A percentile compares a stretch with the other conserved stretches of the same genome.
Evolutionary conservation across 2,329 filamentous ascomycete genomes (phyloP).

Genomic region (Leptographium lundbergii): DNA sequence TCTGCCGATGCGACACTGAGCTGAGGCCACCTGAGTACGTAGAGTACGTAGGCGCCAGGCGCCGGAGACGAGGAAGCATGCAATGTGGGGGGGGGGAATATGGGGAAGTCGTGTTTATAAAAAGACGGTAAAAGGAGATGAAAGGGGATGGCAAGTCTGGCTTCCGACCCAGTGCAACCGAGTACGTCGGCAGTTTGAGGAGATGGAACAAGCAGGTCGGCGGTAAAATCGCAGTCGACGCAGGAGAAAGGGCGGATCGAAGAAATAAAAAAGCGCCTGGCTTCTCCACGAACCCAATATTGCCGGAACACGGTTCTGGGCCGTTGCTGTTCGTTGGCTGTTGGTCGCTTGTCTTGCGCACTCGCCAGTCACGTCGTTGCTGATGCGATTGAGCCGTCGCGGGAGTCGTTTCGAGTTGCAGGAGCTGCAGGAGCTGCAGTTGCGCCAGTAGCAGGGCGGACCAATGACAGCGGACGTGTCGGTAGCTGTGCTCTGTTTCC

Average conservation of each 20-base stretch:
- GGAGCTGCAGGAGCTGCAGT: too few species aligned
- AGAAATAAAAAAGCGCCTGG: too few species aligned
- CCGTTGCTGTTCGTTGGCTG: too few species aligned
- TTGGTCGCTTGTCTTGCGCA: too few species aligned
- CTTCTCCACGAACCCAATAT: too few species aligned
- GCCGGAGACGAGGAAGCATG: background rate
- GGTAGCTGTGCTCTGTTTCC: background rate
- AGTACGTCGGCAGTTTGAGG: background rate
- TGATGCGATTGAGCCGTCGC: too few species aligned
- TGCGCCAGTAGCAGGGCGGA: background rate
- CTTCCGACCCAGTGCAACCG: background rate
- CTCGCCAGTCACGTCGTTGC: too few species aligned
- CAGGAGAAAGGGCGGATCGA: background rate
- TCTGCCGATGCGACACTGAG: background rate
- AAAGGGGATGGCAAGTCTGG: slow-evolving; percentile 1
- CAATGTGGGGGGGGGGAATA: background rate
- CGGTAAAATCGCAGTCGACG: background rate
- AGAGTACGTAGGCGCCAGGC: background rate
- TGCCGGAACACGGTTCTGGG: too few species aligned
- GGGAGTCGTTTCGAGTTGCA: too few species aligned
- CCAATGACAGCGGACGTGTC: too few species aligned
- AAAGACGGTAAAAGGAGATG: slow-evolving; percentile 4
- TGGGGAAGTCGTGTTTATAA: background rate
- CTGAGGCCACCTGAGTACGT: background rate
- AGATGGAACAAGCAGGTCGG: background rate